Percentiles rank a stretch among this genome's conserved stretches.
Evolutionary conservation across 2,329 filamentous ascomycete genomes (phyloP).

Genomic region (Stemphylium vesicarium): DNA sequence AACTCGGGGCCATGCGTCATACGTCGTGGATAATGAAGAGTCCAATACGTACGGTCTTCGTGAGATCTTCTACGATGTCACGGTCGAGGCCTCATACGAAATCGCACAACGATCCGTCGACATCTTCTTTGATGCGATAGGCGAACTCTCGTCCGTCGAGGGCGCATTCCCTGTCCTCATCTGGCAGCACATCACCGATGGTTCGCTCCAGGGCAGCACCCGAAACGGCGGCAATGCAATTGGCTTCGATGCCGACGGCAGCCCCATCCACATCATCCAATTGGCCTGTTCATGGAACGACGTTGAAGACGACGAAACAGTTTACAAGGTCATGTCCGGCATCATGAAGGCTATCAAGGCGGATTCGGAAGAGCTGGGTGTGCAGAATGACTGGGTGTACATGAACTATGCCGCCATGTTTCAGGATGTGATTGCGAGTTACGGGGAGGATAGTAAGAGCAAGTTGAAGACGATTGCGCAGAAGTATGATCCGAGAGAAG

Average conservation of each 20-base stretch:
- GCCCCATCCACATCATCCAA: slow-evolving; percentile 26
- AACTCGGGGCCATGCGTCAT: slow-evolving; percentile 1
- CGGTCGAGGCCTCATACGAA: slow-evolving; percentile 16
- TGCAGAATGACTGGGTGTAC: slow-evolving; percentile 48
- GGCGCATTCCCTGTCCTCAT: slow-evolving; percentile 15
- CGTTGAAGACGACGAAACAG: slow-evolving; percentile 20
- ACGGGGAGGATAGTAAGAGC: slow-evolving; percentile 41
- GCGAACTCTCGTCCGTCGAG: slow-evolving; percentile 3
- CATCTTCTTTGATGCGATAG: slow-evolving; percentile 15
- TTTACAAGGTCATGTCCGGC: slow-evolving; percentile 17
- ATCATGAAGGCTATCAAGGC: slow-evolving; percentile 17
- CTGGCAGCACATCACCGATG: slow-evolving; percentile 25
- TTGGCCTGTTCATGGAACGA: slow-evolving; percentile 26
- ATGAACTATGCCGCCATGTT: slow-evolving; percentile 57
- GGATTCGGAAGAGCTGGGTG: slow-evolving; percentile 7
- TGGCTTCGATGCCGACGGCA: slow-evolving; percentile 20
- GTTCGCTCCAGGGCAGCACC: slow-evolving; percentile 27
- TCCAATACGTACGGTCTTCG: slow-evolving; percentile 5
- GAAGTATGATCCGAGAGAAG: slow-evolving; percentile 50
- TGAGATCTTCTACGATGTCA: slow-evolving; percentile 19
- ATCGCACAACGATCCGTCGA: slow-evolving; percentile 18
- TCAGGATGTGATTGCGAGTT: slow-evolving; percentile 53
- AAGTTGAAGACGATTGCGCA: slow-evolving; percentile 43
- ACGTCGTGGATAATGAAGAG: slow-evolving; percentile 5
- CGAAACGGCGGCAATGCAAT: slow-evolving; percentile 27